Evolutionary conservation across 352 stramenopile species (phyloP), one percentile per base, ranked within the genome.

Genomic region (Globisporangium radiosum): DNA sequence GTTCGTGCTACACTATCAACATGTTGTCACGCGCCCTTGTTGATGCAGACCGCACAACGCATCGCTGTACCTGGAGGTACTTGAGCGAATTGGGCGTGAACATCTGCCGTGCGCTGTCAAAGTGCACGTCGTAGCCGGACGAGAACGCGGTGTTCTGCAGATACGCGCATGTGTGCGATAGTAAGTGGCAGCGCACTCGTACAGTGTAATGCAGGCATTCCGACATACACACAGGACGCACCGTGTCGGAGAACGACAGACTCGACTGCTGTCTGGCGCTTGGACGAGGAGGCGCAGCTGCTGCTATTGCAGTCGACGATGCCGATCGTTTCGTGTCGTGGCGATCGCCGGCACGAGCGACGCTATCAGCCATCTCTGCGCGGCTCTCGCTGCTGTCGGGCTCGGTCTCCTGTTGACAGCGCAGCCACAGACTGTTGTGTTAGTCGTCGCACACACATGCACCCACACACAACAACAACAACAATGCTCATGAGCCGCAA

Each of bases 81-180:
- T 85, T 90, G 45, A 88, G 60, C 43, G 79, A 86, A 56, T 88
- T 92, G 0, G 82, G 82, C 5, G 79, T 92, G 56, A 81, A 85
- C 19, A 71, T 69, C 3, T 80, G 63, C 9, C 72, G 68, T 4
- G 61, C 36, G 4, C 47, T 73, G 59, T 92, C 82, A 60, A 90
- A 79, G 57, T 90, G 76, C 6, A 90, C 62, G 36, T 91, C 79
- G 47, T 77, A 88, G 25, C 81, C 78, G 33, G 77, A 89, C 33
- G 77, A 88, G 55, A 79, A 59, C 36, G 69, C 70, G n/a, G 81
- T 88, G 25, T 64, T 69, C 75, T 85, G 37, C 38, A 57, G 25
- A 33, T 33, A 33, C 1, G 25, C 25, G 25, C 25, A 33, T 2
- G 25, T 33, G 25, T 13, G 47, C 49, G 11, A 13, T 44, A 44